These are phyloP conservation scores for Saturnispora zaruensis DNA, from an alignment of 805 yeast genomes.

Conservation along the genomic window DNA sequence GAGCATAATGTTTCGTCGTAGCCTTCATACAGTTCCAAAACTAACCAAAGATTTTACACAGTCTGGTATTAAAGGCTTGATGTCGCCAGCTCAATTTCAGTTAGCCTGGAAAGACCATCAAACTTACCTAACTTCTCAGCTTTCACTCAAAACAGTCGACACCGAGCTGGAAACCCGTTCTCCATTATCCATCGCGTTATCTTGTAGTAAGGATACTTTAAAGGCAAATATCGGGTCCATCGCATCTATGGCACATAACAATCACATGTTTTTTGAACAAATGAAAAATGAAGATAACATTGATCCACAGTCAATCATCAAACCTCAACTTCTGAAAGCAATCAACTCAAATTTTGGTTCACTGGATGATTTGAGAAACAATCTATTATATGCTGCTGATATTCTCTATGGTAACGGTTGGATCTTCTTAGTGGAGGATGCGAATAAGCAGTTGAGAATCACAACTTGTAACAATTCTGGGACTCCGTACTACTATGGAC, in stretches of 20 bases:
- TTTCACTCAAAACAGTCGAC: constrained; percentile 61
- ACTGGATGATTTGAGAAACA: constrained; percentile 43
- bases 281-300: constrained; percentile 26
- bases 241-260: constrained; percentile 88
- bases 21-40: constrained; percentile 6
- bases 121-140: constrained; percentile 47
- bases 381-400: constrained; percentile 43
- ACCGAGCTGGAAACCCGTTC: constrained; percentile 69
- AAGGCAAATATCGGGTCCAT: constrained; percentile 69
- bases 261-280: constrained; percentile 79
- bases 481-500: constrained; percentile 62
- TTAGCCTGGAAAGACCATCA: constrained; percentile 81
- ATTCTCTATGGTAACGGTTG: constrained; percentile 61
- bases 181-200: constrained; percentile 61
- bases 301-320: constrained; percentile 17
- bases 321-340: constrained; percentile 22
- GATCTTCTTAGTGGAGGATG: constrained; percentile 61
- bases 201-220: constrained; percentile 58
- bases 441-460: constrained; percentile 48
- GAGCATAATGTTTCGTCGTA: background rate
- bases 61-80: constrained; percentile 57
- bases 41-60: background rate
- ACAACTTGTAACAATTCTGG: constrained; percentile 63
- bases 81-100: constrained; percentile 56
- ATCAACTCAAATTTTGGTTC: constrained; percentile 34